Evolutionary conservation across 176 grass and related monocot genomes (phyloP), one percentile per base, ranked within the genome.

Genomic region (Aegilops sharonensis): DNA sequence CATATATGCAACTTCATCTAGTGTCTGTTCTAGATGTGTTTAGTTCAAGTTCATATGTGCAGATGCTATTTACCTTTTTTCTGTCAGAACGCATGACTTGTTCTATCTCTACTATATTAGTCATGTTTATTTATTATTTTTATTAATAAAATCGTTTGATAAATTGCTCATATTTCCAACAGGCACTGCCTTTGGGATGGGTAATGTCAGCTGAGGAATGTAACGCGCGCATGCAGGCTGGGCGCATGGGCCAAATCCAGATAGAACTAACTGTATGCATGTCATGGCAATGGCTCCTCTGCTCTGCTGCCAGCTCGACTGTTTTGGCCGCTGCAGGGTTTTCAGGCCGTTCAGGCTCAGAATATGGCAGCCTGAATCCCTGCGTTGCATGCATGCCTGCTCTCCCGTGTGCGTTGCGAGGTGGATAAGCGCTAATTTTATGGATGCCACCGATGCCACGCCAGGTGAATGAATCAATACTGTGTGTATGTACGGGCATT

Each of bases 371-470:
- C 69, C 37, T 72, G 11, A 20, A 20, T 36, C 31, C 15, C 18
- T 43, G 21, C 40, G 1, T 23, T 37, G 61, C 42, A 8, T 85
- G 70, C 25, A 54, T 54, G 50, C 50, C 5, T 54, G 50, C 50
- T 15, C 52, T 8, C 52, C 3, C 52, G 30, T 3, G 11, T 73
- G 20, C 17, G 11, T n/a, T 65, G 27, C 71, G 9, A 77, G 59
- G 71, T 11, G 18, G 68, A 72, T 72, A 34, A 34, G 32, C 5
- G 14, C 15, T 54, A 54, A 17, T 54, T 54, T 54, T 5, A 2
- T 54, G 78, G 59, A 75, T 76, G 85, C 69, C 85, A 81, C 69
- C 78, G 34, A 80, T 76, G 78, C 66, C 52, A 56, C 17, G 52
- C 17, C 17, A 56, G 52, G 17, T 7, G 52, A 56, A 20, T 43